These are phyloP conservation scores for Monosporascus cannonballus DNA, from an alignment of 2,329 filamentous ascomycete genomes.

Conservation along the genomic window DNA sequence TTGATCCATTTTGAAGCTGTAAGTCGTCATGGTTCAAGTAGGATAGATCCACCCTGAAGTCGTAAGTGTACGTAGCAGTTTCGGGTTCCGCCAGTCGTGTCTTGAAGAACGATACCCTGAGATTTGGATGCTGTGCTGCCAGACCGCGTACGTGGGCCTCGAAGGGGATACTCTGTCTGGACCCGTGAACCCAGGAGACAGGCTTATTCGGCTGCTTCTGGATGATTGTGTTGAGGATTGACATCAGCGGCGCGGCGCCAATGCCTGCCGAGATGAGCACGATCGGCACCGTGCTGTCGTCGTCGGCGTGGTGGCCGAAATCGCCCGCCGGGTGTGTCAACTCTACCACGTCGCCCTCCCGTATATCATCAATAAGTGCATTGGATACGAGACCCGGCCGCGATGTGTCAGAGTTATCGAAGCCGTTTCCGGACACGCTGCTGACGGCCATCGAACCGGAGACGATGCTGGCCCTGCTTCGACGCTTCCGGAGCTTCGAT, in stretches of 20 bases:
- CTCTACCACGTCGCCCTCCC: constrained; percentile 55
- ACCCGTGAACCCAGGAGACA: constrained; percentile 55
- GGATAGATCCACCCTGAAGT: constrained; percentile 40
- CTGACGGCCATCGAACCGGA: constrained; percentile 25
- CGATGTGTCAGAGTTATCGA: constrained; percentile 21
- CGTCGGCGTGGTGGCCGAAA: constrained; percentile 47
- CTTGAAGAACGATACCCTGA: constrained; percentile 43
- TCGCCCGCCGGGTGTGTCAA: constrained; percentile 62
- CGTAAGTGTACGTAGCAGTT: constrained; percentile 38
- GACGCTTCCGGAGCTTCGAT: not conserved
- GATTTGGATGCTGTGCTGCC: constrained; percentile 26
- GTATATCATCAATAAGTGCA: constrained; percentile 56
- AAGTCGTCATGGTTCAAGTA: constrained; percentile 38
- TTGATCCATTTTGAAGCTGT: constrained; percentile 35
- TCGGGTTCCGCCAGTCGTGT: constrained; percentile 41
- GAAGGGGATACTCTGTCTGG: constrained; percentile 47
- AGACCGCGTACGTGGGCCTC: constrained; percentile 43
- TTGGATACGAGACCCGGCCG: constrained; percentile 62
- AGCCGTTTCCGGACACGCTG: constrained; percentile 24
- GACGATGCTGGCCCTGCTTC: constrained; percentile 11
- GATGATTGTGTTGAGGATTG: constrained; percentile 52
- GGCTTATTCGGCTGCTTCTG: constrained; percentile 39
- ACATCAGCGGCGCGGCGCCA: constrained; percentile 53
- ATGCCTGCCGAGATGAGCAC: constrained; percentile 58
- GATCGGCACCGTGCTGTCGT: constrained; percentile 38